Conservation (phyloP, 2,329 filamentous ascomycete species). For the Diaporthe vexans region DNA sequence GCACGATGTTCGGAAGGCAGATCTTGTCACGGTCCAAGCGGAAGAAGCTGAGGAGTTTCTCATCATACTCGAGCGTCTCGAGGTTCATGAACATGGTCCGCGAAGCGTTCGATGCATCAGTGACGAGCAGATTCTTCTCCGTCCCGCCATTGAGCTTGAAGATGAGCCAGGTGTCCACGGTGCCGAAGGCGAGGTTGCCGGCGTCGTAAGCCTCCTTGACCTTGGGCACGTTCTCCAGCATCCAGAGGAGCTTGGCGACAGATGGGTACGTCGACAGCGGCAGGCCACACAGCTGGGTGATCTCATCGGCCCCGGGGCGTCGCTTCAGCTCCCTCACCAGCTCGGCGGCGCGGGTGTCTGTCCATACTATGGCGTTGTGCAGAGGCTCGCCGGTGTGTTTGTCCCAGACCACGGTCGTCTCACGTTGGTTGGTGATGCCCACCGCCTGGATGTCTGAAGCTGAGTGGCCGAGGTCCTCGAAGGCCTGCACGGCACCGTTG, state of each 20-base stretch:
- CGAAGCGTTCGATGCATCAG: constrained; percentile 89
- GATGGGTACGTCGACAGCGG: constrained; percentile 92
- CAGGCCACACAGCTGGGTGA: constrained; percentile 81
- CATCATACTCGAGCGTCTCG: constrained; percentile 83
- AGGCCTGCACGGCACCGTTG: constrained; percentile 79
- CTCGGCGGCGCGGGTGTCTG: constrained; percentile 81
- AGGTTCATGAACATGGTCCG: constrained; percentile 97
- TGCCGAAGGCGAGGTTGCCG: constrained; percentile 84
- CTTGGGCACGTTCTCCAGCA: constrained; percentile 78
- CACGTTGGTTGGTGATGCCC: constrained; percentile 91
- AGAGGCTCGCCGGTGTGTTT: constrained; percentile 83
- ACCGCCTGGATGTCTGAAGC: constrained; percentile 79
- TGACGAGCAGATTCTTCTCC: constrained; percentile 78
- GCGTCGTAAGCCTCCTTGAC: constrained; percentile 83
- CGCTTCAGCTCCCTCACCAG: constrained; percentile 83
- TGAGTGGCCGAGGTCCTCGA: constrained; percentile 76
- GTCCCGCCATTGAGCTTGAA: constrained; percentile 85
- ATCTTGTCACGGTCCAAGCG: constrained; percentile 77
- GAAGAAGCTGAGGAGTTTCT: constrained; percentile 83
- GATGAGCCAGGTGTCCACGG: constrained; percentile 89
- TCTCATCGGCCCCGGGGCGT: constrained; percentile 75
- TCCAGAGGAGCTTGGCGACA: constrained; percentile 87
- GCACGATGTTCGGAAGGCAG: constrained; percentile 83
- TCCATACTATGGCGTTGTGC: constrained; percentile 90
- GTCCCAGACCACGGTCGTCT: constrained; percentile 91